Percentiles rank a stretch among this genome's conserved stretches.
Evolutionary conservation across 352 stramenopile genomes (phyloP).

Genomic region (Aphanomyces stellatus): DNA sequence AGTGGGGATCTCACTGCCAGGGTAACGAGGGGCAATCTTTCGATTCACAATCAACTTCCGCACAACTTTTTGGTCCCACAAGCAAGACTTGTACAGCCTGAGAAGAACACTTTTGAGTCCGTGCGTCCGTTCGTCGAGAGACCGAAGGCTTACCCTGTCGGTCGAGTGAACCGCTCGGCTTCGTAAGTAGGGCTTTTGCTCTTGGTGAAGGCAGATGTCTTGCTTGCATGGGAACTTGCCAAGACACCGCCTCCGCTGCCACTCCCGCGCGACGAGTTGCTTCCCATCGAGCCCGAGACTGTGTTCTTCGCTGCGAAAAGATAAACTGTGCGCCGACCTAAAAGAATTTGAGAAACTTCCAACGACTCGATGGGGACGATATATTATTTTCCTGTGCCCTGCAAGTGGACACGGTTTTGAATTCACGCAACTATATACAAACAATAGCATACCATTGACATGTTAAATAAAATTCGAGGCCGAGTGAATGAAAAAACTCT

Average conservation of each 20-base stretch:
- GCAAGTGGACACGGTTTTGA: too few species aligned
- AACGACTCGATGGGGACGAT: conserved; percentile 1
- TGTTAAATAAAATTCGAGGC: not conserved
- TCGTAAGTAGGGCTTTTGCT: conserved; percentile 12
- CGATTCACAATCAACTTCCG: conserved; percentile 57
- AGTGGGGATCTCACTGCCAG: conserved; percentile 32
- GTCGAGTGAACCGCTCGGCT: conserved; percentile 9
- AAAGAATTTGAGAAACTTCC: not conserved
- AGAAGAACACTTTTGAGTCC: not conserved
- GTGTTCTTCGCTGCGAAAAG: not conserved
- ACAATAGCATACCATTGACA: too few species aligned
- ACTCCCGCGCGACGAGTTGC: not conserved
- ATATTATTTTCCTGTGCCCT: too few species aligned
- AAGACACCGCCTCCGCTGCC: not conserved
- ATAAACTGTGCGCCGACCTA: not conserved
- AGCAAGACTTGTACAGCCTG: conserved; percentile 68
- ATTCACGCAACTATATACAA: too few species aligned
- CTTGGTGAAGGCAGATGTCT: not conserved
- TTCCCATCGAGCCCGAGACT: not conserved
- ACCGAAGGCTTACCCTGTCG: conserved; percentile 7
- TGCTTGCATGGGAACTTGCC: not conserved
- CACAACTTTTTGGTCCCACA: conserved; percentile 58
- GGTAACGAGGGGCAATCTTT: conserved; percentile 67
- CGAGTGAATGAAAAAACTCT: not conserved
- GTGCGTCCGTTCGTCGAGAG: not conserved